These are phyloP conservation scores for Nicotiana obtusifolia DNA, from an alignment of 257 asterid species.

Conservation along the genomic window DNA sequence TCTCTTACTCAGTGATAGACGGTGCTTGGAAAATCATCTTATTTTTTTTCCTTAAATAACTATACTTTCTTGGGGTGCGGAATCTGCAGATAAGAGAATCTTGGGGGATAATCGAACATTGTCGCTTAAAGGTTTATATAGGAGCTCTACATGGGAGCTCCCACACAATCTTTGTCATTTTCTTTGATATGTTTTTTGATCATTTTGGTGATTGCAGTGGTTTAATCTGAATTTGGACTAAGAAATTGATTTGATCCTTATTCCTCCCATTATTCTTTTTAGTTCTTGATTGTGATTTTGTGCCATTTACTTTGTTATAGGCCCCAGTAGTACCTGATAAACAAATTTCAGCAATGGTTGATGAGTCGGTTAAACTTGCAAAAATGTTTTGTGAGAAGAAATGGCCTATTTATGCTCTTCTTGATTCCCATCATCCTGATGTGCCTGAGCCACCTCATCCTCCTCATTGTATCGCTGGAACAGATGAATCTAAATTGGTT, in stretches of 20 bases:
- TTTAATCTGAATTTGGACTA: background rate
- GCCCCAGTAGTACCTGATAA: slow-evolving; percentile 70
- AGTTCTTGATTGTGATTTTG: background rate
- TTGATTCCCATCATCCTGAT: slow-evolving; percentile 79
- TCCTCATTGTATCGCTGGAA: slow-evolving; percentile 81
- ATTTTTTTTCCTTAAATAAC: background rate
- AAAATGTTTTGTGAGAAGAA: slow-evolving; percentile 49
- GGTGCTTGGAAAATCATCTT: background rate
- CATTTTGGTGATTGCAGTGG: background rate
- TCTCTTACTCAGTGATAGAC: background rate
- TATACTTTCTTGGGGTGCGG: background rate
- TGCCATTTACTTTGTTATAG: slow-evolving; percentile 24
- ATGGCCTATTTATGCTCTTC: slow-evolving; percentile 78
- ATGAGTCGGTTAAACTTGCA: slow-evolving; percentile 69
- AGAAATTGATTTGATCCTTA: background rate
- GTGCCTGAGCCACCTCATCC: slow-evolving; percentile 91
- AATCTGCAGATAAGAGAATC: background rate
- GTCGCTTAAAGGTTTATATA: background rate
- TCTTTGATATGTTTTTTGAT: background rate
- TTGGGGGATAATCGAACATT: background rate
- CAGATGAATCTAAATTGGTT: slow-evolving; percentile 71
- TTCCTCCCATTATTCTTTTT: background rate
- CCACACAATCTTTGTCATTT: background rate
- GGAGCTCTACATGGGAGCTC: background rate
- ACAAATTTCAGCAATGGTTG: slow-evolving; percentile 78